Evolutionary conservation across 2,329 filamentous ascomycete species (phyloP).

Genomic region (Colletotrichum navitas): DNA sequence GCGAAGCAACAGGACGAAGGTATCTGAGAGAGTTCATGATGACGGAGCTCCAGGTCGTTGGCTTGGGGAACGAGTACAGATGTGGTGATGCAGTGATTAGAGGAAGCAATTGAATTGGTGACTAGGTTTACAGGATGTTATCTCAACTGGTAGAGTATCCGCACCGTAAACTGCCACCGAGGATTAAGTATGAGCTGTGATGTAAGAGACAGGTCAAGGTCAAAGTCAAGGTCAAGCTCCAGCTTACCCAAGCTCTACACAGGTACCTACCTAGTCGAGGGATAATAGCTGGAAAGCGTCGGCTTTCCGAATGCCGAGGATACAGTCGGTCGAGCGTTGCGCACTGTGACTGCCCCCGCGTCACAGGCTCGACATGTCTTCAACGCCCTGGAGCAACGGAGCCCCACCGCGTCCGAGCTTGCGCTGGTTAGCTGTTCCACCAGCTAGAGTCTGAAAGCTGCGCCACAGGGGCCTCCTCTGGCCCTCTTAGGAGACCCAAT

Average conservation of each 20-base stretch:
- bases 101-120: slow-evolving; percentile 4
- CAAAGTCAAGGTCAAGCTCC: slow-evolving; percentile 30
- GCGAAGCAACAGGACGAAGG: slow-evolving; percentile 71
- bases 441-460: slow-evolving; percentile 3
- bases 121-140: neutral
- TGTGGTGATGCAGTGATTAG: neutral
- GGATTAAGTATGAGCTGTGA: slow-evolving; percentile 7
- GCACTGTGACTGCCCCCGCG: slow-evolving; percentile 30
- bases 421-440: neutral
- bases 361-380: slow-evolving; percentile 27
- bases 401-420: slow-evolving; percentile 22
- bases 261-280: neutral
- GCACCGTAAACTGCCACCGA: neutral
- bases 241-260: slow-evolving; percentile 22
- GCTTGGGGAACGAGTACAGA: neutral
- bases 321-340: slow-evolving; percentile 37
- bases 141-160: slow-evolving; percentile 23
- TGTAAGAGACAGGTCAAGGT: slow-evolving; percentile 22
- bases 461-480: slow-evolving; percentile 24
- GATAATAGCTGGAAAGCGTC: slow-evolving; percentile 48
- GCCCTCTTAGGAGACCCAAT: slow-evolving; percentile 19
- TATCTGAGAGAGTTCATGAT: slow-evolving; percentile 68
- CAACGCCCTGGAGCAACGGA: neutral
- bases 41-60: slow-evolving; percentile 29
- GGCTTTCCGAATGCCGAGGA: slow-evolving; percentile 48